Base-by-base conservation (phyloP, 2,329 filamentous ascomycete genomes). In the Cryphonectria radicalis region DNA sequence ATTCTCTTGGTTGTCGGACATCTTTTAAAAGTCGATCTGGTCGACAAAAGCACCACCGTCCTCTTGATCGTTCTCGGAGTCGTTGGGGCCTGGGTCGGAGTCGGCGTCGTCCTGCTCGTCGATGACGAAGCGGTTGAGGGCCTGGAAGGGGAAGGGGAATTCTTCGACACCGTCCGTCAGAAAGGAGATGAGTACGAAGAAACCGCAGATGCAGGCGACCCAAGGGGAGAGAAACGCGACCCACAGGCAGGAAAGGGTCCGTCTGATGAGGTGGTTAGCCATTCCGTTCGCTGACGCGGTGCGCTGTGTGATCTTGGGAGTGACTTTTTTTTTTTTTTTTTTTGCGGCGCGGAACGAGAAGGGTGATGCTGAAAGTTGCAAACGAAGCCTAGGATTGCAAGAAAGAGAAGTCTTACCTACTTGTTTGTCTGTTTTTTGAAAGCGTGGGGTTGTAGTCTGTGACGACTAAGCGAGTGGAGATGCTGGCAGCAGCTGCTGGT, bases 1-100 rank as follows among this genome's bases (percentile, higher is more conserved):
- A 74, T 85, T 84, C 72, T 88, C 84, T 75, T 86, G 82, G 77
- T 86, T 84, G 73, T 84, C 83, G 68, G 85, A 89, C 50, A 70
- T 81, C 74, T 68, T 64, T 63, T 37, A 40, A 37, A 25, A n/a
- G 42, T 64, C 43, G 53, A 32, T 11, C 32, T 32, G 60, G 32
- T 50, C 53, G 69, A 64, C 25, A 25, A 14, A 17, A 19, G 3
- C 55, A 32, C 55, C 55, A 28, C 25, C 55, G 55, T 59, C 55
- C 28, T 50, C 22, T 14, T 46, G 22, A 14, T 69, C 40, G 14
- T 13, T 55, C 10, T 40, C 46, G 40, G 11, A 25, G 22, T 19
- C n/a, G 59, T 67, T 40, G 60, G 59, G 2, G 59, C 32, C 59
- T 8, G 22, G 28, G 14, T 17, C 19, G 28, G 28, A 32, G 28